Evolutionary conservation across 768 basidiomycete species (phyloP), one percentile per base, ranked within the genome.

Genomic region (Tephrocybe rancida): DNA sequence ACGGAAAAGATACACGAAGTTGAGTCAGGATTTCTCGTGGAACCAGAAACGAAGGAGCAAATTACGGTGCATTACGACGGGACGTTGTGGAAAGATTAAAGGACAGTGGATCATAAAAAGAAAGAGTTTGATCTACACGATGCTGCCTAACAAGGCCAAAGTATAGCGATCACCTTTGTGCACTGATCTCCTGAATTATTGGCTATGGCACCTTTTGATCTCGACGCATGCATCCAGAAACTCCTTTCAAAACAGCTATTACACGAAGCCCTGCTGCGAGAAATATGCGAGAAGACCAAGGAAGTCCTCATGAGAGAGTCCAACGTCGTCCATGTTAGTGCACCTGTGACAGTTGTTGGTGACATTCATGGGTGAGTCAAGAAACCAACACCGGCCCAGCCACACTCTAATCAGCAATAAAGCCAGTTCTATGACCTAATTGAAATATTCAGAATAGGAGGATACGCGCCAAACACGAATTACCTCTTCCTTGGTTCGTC

Each of bases 271-370:
- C 80, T 98, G 24, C 71, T 99, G 39, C 88, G 95, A 46, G 96
- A 99, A 79, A 98, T 99, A 82, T 98, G 97, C 79, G 96, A 97
- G 67, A 98, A 98, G 75, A 97, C 96, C 14, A 99, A 98, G 69
- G 97, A 99, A 68, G 93, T 99, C 0, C 86, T 99, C 52, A 98
- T 98, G 97, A 80, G 94, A 57, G 97, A 99, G 75, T 94, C 91
- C 54, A 99, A 99, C 65, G 97, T 99, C 53, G 95, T 98, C 6
- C 97, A 98, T 65, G 90, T 99, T 61, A 89, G 86, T 58, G 90
- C 96, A 4, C 97, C 97, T 18, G 94, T 98, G 30, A 99, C 97
- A 1, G 97, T 99, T 25, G 97, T 98, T 34, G 97, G 97, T 47
- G 97, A 99, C 69, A 98, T 99, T 44, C 97, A 99, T 69, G 97